Percentiles rank a stretch among this genome's conserved stretches.
phyloP scores from a whole-genome alignment of 345 rosid species.

The Eucalyptus albens region DNA sequence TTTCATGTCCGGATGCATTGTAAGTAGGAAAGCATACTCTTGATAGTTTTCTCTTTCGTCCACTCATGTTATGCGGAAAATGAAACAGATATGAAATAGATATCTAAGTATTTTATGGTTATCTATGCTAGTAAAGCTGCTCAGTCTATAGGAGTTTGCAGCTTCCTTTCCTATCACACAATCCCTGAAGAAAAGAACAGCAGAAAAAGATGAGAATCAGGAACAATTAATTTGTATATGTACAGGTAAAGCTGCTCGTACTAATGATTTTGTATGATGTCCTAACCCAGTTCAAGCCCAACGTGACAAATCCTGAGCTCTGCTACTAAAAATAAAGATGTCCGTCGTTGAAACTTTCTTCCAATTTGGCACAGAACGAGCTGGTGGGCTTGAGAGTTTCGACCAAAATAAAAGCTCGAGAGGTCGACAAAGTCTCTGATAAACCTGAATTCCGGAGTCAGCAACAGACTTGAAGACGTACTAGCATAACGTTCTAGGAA shows the following conservation, averaged over 20 bases:
- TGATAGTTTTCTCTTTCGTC: neutral
- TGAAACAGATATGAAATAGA: neutral
- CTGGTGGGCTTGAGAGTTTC: neutral
- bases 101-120: neutral
- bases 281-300: neutral
- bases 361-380: neutral
- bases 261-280: neutral
- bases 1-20: too few relatives aligned
- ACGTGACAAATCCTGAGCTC: neutral
- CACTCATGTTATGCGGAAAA: neutral
- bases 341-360: neutral
- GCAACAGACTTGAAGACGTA: neutral
- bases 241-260: neutral
- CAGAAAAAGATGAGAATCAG: neutral
- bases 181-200: neutral
- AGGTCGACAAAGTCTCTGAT: neutral
- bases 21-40: neutral
- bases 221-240: neutral
- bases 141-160: neutral
- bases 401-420: neutral
- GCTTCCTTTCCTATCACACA: neutral
- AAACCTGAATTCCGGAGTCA: neutral
- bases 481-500: neutral
- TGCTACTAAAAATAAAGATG: neutral
- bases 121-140: neutral